Conservation (phyloP, 2,329 filamentous ascomycete genomes). For the Pyricularia grisea region DNA sequence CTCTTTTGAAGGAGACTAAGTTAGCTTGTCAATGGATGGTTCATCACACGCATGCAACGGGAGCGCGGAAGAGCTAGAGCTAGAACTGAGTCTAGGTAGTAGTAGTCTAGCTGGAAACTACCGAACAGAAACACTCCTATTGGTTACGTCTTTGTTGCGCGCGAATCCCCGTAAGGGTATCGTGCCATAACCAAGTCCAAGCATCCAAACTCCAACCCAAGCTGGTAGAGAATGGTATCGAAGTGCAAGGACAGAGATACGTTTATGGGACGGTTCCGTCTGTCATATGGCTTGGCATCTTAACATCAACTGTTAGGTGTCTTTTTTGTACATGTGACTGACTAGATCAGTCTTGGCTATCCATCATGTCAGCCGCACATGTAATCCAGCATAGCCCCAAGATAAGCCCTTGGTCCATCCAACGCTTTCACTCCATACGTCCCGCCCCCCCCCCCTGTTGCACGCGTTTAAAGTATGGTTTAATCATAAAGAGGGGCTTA, state of each 20-base stretch:
- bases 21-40: background rate
- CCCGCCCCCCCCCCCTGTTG: no score
- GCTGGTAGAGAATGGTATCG: background rate
- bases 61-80: background rate
- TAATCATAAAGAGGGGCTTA: no score
- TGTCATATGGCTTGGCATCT: background rate
- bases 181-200: background rate
- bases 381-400: no score
- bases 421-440: no score
- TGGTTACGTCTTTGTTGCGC: no score
- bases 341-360: no score
- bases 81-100: no score
- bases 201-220: background rate
- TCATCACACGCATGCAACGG: background rate
- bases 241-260: background rate
- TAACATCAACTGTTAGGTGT: background rate
- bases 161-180: background rate
- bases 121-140: background rate
- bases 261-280: background rate
- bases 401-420: no score
- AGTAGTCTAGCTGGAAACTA: background rate
- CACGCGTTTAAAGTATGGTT: no score
- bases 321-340: no score
- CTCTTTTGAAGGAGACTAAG: background rate
- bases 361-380: no score